Percentiles rank a stretch among this genome's conserved stretches.
phyloP scores from a whole-genome alignment of 2,329 filamentous ascomycete species.

The Sporothrix euskadiensis region DNA sequence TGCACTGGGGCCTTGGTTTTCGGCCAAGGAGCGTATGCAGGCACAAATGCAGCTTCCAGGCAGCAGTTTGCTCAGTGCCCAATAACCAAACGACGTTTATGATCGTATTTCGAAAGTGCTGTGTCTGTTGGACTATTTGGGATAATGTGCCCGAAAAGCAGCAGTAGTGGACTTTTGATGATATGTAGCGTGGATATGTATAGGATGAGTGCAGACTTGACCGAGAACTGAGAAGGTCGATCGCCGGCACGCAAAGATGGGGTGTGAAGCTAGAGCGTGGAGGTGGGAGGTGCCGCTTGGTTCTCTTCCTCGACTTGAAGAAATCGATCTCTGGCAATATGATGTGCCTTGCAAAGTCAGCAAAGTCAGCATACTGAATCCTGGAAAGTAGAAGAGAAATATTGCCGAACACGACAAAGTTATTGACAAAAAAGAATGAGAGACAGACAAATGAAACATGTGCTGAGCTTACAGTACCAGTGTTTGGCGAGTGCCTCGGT shows the following conservation, averaged over 20 bases:
- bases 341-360: background rate
- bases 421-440: background rate
- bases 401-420: background rate
- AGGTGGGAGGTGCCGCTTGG: background rate
- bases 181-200: background rate
- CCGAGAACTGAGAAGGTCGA: background rate
- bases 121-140: background rate
- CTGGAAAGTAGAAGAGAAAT: background rate
- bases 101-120: background rate
- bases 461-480: background rate
- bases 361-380: background rate
- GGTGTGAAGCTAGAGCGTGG: background rate
- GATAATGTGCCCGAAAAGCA: background rate
- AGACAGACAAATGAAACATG: background rate
- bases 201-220: background rate
- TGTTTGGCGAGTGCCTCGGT: slow-evolving; percentile 7
- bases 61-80: background rate
- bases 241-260: background rate
- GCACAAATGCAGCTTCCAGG: slow-evolving; percentile 15
- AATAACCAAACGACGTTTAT: background rate
- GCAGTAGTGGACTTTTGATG: background rate
- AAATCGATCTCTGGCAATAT: background rate
- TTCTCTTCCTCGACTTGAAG: background rate
- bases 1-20: background rate
- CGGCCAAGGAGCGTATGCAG: slow-evolving; percentile 1